Base-by-base conservation (phyloP, 805 yeast species). In the Candida coquimbonensis region DNA sequence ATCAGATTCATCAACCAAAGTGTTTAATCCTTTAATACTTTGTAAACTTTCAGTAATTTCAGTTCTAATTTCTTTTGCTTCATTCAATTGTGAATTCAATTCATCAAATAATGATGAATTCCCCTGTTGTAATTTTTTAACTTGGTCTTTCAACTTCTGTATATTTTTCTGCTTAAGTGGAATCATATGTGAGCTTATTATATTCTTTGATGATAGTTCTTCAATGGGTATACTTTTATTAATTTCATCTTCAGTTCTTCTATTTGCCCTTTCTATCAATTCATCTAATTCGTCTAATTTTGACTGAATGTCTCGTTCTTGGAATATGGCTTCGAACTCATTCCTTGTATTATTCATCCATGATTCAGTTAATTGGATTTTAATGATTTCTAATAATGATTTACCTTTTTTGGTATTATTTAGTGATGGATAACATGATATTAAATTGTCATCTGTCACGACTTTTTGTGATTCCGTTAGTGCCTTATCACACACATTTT, bases 281-380 rank as follows among this genome's bases (percentile, higher is more conserved):
- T 71, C 75, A 52, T 74, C 80, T 42, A 74, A 54, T 38, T 68
- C 70, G 48, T 73, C 57, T 27, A 74, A 56, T 44, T 70, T 74
- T 35, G 26, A 38, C 43, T 70, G 66, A 14, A 73, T 55, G 17
- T 69, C 64, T 14, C 75, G 46, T 42, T 80, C 83, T 9, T 61
- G 53, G 53, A 72, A 75, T 3, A 80, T 74, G 19, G 73, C 67
- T 5, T 71, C 70, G 46, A 79, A 77, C 52, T 79, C 84, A 32
- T 64, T 64, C 36, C 65, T 48, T 3, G 73, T 61, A 35, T 68
- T 69, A 9, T 57, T 49, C 32, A 60, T 65, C 77, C 81, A 78
- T 41, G 72, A 74, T 27, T 65, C 61, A 16, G 67, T 62, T 9
- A 80, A 65, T 49, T 77, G 81, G 5, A 62, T 58, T 35, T 74